Evolutionary conservation across 257 asterid species (phyloP).

Genomic region (Rhazya stricta): DNA sequence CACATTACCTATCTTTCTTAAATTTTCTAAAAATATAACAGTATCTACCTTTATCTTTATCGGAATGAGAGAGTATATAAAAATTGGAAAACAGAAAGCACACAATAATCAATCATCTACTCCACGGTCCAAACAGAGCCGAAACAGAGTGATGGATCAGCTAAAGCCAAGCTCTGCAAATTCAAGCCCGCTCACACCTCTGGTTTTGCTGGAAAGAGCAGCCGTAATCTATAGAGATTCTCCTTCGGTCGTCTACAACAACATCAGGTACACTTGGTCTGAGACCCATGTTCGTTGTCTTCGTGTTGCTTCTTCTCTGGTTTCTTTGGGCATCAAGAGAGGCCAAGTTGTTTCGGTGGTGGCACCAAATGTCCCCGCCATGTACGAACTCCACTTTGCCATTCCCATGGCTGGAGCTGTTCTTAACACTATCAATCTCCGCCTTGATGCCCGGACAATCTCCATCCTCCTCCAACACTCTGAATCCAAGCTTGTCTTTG

Average conservation of each 20-base stretch:
- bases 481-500: conserved; percentile 53
- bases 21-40: too few relatives aligned
- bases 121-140: background rate
- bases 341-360: conserved; percentile 61
- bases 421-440: conserved; percentile 56
- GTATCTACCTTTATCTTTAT: too few relatives aligned
- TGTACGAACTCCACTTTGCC: conserved; percentile 77
- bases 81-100: too few relatives aligned
- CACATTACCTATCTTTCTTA: too few relatives aligned
- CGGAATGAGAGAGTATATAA: too few relatives aligned
- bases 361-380: conserved; percentile 70
- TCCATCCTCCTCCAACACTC: conserved; percentile 54
- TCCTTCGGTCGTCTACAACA: conserved; percentile 47
- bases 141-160: conserved; percentile 13
- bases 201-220: conserved; percentile 52
- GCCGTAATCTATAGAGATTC: conserved; percentile 55
- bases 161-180: conserved; percentile 32
- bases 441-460: conserved; percentile 61
- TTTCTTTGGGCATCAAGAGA: conserved; percentile 41
- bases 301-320: conserved; percentile 49
- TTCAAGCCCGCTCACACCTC: conserved; percentile 56
- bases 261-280: conserved; percentile 49
- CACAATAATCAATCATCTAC: too few relatives aligned
- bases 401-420: conserved; percentile 77
- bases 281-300: conserved; percentile 47